A percentile compares a stretch with the other conserved stretches of the same genome.
These are phyloP conservation scores for Neopestalotiopsis rosae DNA, from an alignment of 2,329 filamentous ascomycete genomes.

Conservation along the genomic window DNA sequence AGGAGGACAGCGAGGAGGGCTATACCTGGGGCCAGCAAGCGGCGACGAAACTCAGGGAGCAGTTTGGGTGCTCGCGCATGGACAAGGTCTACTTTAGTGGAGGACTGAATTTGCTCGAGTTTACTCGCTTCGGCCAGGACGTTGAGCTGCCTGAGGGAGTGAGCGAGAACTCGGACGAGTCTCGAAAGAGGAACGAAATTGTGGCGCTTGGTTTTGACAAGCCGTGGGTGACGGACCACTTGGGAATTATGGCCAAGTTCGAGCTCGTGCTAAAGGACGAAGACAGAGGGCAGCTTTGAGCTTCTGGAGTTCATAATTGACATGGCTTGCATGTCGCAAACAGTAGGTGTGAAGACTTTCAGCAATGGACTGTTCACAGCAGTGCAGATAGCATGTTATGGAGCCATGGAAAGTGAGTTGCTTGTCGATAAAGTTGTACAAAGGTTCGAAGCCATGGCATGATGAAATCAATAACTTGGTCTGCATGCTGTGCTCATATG, in stretches of 20 bases:
- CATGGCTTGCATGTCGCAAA: too few species aligned
- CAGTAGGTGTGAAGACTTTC: too few species aligned
- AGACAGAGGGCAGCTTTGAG: neutral
- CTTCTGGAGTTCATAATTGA: neutral
- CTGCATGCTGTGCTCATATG: neutral
- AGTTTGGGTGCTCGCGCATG: constrained; percentile 56
- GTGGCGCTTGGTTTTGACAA: constrained; percentile 38
- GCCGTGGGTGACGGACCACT: constrained; percentile 55
- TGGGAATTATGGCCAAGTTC: constrained; percentile 45
- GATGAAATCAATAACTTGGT: neutral
- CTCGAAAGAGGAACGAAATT: constrained; percentile 31
- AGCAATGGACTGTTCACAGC: too few species aligned
- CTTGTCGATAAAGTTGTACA: neutral
- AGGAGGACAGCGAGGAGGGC: constrained; percentile 51
- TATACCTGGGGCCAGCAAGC: constrained; percentile 63
- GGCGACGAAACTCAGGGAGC: constrained; percentile 39
- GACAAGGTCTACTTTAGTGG: constrained; percentile 55
- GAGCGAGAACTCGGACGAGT: constrained; percentile 27
- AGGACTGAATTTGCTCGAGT: constrained; percentile 30
- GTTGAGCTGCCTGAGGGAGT: constrained; percentile 37
- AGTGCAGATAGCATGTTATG: neutral
- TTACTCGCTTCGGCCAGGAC: constrained; percentile 52
- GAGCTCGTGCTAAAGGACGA: constrained; percentile 4
- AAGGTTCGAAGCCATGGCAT: neutral
- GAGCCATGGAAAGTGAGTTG: neutral